These are phyloP conservation scores for Colletotrichum australisinense DNA, from an alignment of 2,329 filamentous ascomycete genomes.

Conservation along the genomic window DNA sequence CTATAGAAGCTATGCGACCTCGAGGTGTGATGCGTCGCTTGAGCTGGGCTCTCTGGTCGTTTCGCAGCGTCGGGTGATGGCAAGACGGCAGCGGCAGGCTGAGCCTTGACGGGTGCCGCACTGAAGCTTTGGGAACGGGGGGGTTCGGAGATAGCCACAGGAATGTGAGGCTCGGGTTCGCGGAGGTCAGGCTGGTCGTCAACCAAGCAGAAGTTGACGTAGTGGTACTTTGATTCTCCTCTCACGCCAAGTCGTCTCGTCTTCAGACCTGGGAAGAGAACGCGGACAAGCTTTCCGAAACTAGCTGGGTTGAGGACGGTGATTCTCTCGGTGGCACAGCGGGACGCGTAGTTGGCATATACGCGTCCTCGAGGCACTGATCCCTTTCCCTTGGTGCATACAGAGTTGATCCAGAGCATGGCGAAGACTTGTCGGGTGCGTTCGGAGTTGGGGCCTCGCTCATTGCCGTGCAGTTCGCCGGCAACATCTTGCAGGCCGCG, in stretches of 20 bases:
- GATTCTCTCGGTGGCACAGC: conserved; percentile 92
- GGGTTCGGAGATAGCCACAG: conserved; percentile 61
- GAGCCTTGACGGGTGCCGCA: conserved; percentile 51
- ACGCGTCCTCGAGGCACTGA: conserved; percentile 94
- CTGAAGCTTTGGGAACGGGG: conserved; percentile 61
- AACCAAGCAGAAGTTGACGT: conserved; percentile 74
- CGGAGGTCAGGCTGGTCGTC: conserved; percentile 65
- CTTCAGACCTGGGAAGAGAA: conserved; percentile 95
- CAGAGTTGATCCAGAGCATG: conserved; percentile 85
- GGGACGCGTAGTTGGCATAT: conserved; percentile 93
- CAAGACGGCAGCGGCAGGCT: conserved; percentile 36
- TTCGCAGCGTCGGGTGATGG: conserved; percentile 45
- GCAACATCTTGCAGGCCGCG: conserved; percentile 79
- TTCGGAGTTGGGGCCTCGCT: conserved; percentile 84
- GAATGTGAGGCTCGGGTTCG: conserved; percentile 57
- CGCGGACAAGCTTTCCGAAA: conserved; percentile 95
- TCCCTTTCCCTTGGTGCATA: conserved; percentile 79
- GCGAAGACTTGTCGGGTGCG: conserved; percentile 88
- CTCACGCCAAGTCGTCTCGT: conserved; percentile 91
- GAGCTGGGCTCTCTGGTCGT: conserved; percentile 28
- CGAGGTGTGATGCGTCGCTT: conserved; percentile 40
- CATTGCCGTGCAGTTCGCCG: conserved; percentile 80
- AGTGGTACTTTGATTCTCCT: conserved; percentile 98
- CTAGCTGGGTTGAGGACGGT: conserved; percentile 96
- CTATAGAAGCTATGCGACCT: conserved; percentile 68